Evolutionary conservation across 2,329 filamentous ascomycete genomes (phyloP).

Genomic region (Alternaria metachromatica): DNA sequence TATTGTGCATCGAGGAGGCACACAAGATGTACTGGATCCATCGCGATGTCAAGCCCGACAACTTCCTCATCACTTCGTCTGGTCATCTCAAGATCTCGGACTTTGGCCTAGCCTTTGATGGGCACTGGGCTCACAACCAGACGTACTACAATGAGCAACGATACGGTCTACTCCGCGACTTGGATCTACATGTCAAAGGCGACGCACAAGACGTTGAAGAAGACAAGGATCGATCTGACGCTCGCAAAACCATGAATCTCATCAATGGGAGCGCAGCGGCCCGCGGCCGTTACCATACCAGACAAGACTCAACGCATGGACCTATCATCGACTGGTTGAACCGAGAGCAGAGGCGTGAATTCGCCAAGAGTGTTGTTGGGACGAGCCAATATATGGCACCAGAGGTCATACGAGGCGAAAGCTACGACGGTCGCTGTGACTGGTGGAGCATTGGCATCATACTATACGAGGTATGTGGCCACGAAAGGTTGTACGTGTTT

Average conservation of each 20-base stretch:
- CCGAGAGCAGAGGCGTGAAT: constrained; percentile 64
- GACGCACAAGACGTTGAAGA: constrained; percentile 73
- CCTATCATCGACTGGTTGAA: constrained; percentile 53
- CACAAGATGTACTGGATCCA: constrained; percentile 91
- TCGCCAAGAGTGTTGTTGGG: constrained; percentile 86
- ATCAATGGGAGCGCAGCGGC: constrained; percentile 41
- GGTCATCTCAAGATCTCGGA: constrained; percentile 96
- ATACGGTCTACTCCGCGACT: constrained; percentile 76
- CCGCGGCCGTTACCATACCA: constrained; percentile 27
- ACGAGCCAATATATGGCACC: constrained; percentile 99
- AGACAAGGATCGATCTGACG: constrained; percentile 56
- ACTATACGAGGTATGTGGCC: constrained; percentile 71
- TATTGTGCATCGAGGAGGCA: constrained; percentile 90
- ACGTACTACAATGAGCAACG: constrained; percentile 85
- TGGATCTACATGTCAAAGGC: constrained; percentile 76
- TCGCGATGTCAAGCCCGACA: constrained; percentile 95
- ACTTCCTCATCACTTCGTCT: constrained; percentile 87
- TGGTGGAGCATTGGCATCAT: constrained; percentile 98
- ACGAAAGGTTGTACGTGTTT: background rate
- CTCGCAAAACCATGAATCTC: constrained; percentile 54
- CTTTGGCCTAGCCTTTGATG: constrained; percentile 93
- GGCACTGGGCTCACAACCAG: constrained; percentile 92
- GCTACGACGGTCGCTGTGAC: constrained; percentile 92
- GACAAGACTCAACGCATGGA: constrained; percentile 32
- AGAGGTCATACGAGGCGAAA: constrained; percentile 81